These are phyloP conservation scores for Malania oleifera DNA, from an alignment of 164 flowering plant species.

Conservation along the genomic window DNA sequence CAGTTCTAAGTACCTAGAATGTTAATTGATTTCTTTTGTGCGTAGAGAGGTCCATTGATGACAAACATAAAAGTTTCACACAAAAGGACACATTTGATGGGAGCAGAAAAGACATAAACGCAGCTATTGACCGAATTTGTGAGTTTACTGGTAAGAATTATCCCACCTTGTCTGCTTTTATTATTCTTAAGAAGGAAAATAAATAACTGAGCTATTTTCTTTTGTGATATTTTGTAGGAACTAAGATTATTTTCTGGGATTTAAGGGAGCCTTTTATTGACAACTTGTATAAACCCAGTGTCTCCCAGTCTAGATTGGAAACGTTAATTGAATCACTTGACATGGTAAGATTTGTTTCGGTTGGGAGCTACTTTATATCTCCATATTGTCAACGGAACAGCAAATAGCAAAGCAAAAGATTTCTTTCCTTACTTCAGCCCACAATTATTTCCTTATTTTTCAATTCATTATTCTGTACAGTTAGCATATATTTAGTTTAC, in stretches of 20 bases:
- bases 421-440: too few relatives aligned
- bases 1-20: too few relatives aligned
- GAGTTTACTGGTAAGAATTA: constrained; percentile 72
- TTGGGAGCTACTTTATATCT: background rate
- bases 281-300: constrained; percentile 72
- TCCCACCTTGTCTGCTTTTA: background rate
- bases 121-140: constrained; percentile 84
- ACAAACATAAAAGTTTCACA: constrained; percentile 40
- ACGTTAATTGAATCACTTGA: constrained; percentile 82
- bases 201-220: background rate
- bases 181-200: background rate
- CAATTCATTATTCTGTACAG: too few relatives aligned
- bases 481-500: too few relatives aligned
- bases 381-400: too few relatives aligned
- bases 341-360: constrained; percentile 40
- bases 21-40: constrained; percentile 4
- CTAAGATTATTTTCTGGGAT: constrained; percentile 91
- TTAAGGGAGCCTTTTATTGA: constrained; percentile 83
- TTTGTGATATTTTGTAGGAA: constrained; percentile 48
- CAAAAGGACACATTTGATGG: constrained; percentile 78
- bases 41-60: constrained; percentile 42
- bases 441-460: too few relatives aligned
- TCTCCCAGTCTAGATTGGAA: constrained; percentile 81
- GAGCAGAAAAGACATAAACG: constrained; percentile 85
- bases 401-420: too few relatives aligned